Percentiles rank a stretch among this genome's conserved stretches.
Conservation (phyloP, 1,284 basidiomycete genomes). For the Fomitiporia mediterranea region DNA sequence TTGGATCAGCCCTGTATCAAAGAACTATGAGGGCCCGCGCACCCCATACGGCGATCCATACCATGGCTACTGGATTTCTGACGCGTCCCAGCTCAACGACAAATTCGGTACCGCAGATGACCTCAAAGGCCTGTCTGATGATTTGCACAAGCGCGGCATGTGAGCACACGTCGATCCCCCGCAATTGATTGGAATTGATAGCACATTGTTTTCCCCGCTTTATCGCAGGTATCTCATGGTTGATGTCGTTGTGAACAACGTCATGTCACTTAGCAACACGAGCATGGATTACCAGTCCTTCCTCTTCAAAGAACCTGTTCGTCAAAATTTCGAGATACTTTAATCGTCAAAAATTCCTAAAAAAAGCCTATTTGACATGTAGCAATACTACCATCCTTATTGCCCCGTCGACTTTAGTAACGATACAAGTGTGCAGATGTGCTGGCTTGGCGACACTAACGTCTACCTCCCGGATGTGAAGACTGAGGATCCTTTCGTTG, state of each 20-base stretch:
- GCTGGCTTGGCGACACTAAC: constrained; percentile 70
- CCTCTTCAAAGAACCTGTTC: constrained; percentile 49
- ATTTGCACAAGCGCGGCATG: constrained; percentile 67
- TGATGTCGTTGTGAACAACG: constrained; percentile 74
- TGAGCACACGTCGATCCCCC: constrained; percentile 28
- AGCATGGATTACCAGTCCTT: constrained; percentile 54
- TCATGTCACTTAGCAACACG: constrained; percentile 50
- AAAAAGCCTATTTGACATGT: neutral
- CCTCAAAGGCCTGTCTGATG: constrained; percentile 58
- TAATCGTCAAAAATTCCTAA: neutral
- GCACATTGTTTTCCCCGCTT: neutral
- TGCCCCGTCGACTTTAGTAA: constrained; percentile 65
- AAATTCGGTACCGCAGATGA: constrained; percentile 68
- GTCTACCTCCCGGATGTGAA: constrained; percentile 70
- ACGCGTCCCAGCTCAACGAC: constrained; percentile 59
- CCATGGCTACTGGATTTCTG: constrained; percentile 68
- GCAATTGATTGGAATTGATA: neutral
- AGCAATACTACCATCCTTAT: constrained; percentile 58
- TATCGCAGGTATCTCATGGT: constrained; percentile 64
- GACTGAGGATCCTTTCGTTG: constrained; percentile 58
- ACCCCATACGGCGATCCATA: constrained; percentile 66
- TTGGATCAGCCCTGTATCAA: constrained; percentile 62
- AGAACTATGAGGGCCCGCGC: constrained; percentile 62
- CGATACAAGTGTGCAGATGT: constrained; percentile 59
- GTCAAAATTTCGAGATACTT: constrained; percentile 28